phyloP scores from a whole-genome alignment of 2,329 filamentous ascomycete species.

The Sclerotinia subarctica region DNA sequence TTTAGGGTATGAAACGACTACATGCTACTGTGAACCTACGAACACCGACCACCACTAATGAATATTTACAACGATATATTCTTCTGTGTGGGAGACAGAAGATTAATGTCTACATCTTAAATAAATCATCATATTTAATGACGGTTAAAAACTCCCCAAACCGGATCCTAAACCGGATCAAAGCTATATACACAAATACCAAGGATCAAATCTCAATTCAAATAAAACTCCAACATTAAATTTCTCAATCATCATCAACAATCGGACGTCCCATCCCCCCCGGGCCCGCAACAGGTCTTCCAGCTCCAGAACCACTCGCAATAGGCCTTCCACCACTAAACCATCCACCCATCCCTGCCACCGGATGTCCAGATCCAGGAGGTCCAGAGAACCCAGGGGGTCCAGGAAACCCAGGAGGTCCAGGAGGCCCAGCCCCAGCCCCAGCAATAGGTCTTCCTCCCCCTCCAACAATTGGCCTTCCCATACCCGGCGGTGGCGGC shows the following conservation, averaged over 20 bases:
- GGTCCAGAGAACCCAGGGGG: background rate
- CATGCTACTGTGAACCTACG: background rate
- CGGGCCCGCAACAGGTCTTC: background rate
- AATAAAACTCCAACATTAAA: background rate
- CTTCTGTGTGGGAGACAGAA: background rate
- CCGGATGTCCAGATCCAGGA: background rate
- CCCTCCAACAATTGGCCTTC: background rate
- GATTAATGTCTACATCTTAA: background rate
- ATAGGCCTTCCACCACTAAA: conserved; percentile 2
- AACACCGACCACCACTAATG: too few species aligned
- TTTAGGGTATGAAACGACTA: background rate
- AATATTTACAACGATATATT: background rate
- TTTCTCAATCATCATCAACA: background rate
- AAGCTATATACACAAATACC: background rate
- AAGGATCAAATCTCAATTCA: background rate
- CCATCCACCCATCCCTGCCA: background rate
- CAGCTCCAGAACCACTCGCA: background rate
- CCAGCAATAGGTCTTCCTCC: background rate
- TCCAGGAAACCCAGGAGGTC: too few species aligned
- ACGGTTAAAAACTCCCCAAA: background rate
- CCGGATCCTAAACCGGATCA: background rate
- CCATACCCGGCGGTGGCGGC: background rate
- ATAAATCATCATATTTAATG: background rate
- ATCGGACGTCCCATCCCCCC: background rate
- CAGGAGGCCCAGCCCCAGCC: background rate